Evolutionary conservation across 768 basidiomycete species (phyloP).

Genomic region (Galerina sulciceps): DNA sequence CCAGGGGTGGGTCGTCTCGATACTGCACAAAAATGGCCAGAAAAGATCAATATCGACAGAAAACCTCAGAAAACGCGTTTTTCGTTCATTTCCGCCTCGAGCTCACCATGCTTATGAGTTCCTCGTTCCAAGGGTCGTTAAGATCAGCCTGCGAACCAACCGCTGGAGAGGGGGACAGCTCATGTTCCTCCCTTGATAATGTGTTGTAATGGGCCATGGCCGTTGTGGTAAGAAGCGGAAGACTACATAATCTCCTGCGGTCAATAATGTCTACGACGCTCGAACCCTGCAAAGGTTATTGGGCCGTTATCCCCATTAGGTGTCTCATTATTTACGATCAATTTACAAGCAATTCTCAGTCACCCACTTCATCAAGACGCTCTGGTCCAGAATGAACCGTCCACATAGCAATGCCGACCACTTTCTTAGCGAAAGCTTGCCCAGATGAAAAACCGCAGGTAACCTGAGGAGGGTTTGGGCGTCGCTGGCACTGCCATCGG

Average conservation of each 20-base stretch:
- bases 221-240: conserved; percentile 7
- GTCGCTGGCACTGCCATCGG: background rate
- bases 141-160: conserved; percentile 10
- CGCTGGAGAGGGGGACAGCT: conserved; percentile 7
- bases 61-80: conserved; percentile 5
- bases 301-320: conserved; percentile 1
- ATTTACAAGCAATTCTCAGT: no score
- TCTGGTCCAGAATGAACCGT: background rate
- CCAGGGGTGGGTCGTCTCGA: conserved; percentile 10
- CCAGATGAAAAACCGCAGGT: background rate
- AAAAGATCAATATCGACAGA: background rate
- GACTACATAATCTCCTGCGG: conserved; percentile 5
- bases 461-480: background rate
- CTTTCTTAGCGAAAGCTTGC: no score
- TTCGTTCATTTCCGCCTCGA: background rate
- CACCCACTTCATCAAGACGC: no score
- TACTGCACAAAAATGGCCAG: conserved; percentile 4
- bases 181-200: conserved; percentile 15
- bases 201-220: conserved; percentile 25
- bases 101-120: conserved; percentile 26
- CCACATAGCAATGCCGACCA: background rate
- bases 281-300: background rate
- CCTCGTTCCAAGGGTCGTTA: conserved; percentile 24
- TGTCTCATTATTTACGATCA: no score
- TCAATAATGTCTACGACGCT: background rate